Evolutionary conservation across 352 stramenopile genomes (phyloP), one percentile per base, ranked within the genome.

Genomic region (Phytopythium aichiense): DNA sequence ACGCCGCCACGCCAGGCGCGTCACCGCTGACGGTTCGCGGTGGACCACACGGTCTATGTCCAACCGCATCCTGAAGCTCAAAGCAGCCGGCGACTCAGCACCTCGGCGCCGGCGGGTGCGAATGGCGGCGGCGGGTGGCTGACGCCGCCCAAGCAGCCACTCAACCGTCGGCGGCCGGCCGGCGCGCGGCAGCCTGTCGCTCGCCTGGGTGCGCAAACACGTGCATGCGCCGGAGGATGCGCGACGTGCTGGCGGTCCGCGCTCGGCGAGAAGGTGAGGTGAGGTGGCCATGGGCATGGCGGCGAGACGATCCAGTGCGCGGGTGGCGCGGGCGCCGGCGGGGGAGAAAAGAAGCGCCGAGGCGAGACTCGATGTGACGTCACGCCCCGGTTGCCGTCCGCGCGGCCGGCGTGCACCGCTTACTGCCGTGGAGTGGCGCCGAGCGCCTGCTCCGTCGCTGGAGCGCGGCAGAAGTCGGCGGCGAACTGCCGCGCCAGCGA

Each of bases 391-490:
- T 37, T 35, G 50, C 50, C 23, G 23, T 33, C 30, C 7, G 50
- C 50, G 50, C 8, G 23, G 30, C 25, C 20, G 25, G 3, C 51
- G 3, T 1, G 11, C 20, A 15, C 28, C 33, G 50, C 28, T 22
- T 55, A 55, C 23, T 55, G 50, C 23, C 18, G 50, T 30, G 25
- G 31, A 20, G 18, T 12, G 5, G 42, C n/a, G n/a, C 45, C 22
- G 45, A 13, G 28, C 28, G 28, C 28, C 28, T 30, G 53, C 51
- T 56, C 28, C 18, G 31, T 56, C 35, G 57, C 33, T 40, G 67
- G 70, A n/a, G 74, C 67, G 57, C 66, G 61, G 53, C 74, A 78
- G 23, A 69, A 78, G 15, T 72, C 60, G n/a, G 63, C 42, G 22
- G 73, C 60, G 64, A 70, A 72, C n/a, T 63, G 54, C 56, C 54